A percentile compares a stretch with the other conserved stretches of the same genome.
These are phyloP conservation scores for Trichodelitschia bisporula DNA, from an alignment of 495 filamentous ascomycete species.

Conservation along the genomic window DNA sequence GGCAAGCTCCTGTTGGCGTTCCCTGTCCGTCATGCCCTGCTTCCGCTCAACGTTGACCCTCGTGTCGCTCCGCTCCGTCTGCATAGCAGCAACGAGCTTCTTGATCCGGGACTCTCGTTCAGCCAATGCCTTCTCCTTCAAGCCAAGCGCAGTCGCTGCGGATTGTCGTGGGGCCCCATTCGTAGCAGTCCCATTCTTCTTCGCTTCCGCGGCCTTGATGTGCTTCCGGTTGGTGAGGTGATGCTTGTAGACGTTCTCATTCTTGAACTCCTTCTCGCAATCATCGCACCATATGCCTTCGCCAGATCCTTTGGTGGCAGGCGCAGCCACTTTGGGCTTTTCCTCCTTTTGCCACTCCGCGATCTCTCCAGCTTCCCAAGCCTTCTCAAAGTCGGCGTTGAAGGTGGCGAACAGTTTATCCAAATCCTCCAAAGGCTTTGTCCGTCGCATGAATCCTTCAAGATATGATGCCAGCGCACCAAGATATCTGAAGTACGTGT, in stretches of 20 bases:
- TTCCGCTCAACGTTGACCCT: constrained; percentile 79
- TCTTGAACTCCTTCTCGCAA: constrained; percentile 86
- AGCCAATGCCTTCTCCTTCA: constrained; percentile 80
- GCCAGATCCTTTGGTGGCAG: constrained; percentile 27
- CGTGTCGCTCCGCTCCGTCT: constrained; percentile 59
- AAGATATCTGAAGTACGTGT: constrained; percentile 78
- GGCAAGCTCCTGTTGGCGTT: constrained; percentile 76
- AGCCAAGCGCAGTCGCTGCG: constrained; percentile 12
- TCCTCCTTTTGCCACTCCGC: constrained; percentile 52
- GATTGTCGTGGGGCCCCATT: constrained; percentile 9
- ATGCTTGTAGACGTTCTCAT: constrained; percentile 77
- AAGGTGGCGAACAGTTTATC: constrained; percentile 50
- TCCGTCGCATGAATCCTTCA: constrained; percentile 63
- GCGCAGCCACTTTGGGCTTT: constrained; percentile 17
- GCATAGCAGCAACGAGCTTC: constrained; percentile 50
- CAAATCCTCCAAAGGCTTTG: constrained; percentile 57
- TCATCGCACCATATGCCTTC: constrained; percentile 69
- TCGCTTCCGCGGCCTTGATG: constrained; percentile 47
- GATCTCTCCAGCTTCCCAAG: constrained; percentile 57
- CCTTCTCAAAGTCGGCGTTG: constrained; percentile 58
- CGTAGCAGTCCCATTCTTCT: constrained; percentile 14
- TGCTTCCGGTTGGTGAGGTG: constrained; percentile 86
- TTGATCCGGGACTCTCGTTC: constrained; percentile 68
- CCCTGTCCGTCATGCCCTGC: constrained; percentile 87
- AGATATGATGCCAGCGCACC: constrained; percentile 57